phyloP scores from a whole-genome alignment of 306 rosid species.

The Cicer pinnatifidum region DNA sequence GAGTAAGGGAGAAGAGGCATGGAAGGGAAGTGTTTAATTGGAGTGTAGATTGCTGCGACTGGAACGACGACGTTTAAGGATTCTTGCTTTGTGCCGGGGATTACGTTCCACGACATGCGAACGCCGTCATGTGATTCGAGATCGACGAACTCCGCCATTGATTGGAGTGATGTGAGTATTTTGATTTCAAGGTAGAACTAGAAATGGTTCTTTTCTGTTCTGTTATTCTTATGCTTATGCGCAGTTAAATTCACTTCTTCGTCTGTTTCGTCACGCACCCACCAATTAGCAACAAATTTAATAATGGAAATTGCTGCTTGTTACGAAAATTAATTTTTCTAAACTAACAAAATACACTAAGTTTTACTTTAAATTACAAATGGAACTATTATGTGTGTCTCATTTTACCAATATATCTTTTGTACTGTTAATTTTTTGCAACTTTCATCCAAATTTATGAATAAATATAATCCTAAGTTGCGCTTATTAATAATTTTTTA shows the following conservation, averaged over 20 bases:
- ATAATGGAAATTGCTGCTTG: too few relatives aligned
- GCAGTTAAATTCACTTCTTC: slow-evolving; percentile 19
- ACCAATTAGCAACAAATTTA: too few relatives aligned
- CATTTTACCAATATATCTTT: too few relatives aligned
- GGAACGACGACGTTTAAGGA: slow-evolving; percentile 73
- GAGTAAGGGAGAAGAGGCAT: slow-evolving; percentile 77
- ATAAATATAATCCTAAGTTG: too few relatives aligned
- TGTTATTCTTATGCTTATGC: neutral
- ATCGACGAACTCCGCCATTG: slow-evolving; percentile 87
- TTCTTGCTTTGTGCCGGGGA: slow-evolving; percentile 89
- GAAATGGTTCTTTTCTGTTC: neutral
- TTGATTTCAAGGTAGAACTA: neutral
- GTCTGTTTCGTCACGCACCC: too few relatives aligned
- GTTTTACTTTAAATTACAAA: too few relatives aligned
- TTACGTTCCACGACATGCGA: slow-evolving; percentile 98
- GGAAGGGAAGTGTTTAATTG: slow-evolving; percentile 71
- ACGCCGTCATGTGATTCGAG: slow-evolving; percentile 94
- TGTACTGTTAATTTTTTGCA: too few relatives aligned
- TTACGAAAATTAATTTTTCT: too few relatives aligned
- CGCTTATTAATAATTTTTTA: too few relatives aligned
- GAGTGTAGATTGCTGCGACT: slow-evolving; percentile 81
- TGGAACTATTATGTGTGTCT: too few relatives aligned
- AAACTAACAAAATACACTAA: too few relatives aligned
- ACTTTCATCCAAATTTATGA: too few relatives aligned
- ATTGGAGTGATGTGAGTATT: neutral